phyloP scores from a whole-genome alignment of 2,329 filamentous ascomycete genomes.

The Pseudocercospora macadamiae region DNA sequence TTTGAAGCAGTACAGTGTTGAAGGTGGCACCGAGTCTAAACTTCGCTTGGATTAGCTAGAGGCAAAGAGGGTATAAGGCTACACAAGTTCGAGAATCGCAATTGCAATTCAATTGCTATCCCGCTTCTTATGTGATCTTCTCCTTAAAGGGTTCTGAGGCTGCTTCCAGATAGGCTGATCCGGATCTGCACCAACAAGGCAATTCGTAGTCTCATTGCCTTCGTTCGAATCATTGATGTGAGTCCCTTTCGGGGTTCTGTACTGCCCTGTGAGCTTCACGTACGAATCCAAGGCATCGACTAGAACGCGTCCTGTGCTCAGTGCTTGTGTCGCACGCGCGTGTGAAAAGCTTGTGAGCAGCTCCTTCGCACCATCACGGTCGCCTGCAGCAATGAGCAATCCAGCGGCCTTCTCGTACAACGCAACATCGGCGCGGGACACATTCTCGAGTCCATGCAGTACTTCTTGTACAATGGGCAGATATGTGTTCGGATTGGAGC shows the following conservation, averaged over 20 bases:
- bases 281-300: constrained; percentile 21
- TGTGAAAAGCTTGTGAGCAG: constrained; percentile 25
- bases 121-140: background rate
- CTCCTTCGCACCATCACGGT: constrained; percentile 22
- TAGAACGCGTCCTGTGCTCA: constrained; percentile 18
- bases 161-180: constrained; percentile 29
- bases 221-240: constrained; percentile 40
- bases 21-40: too few relatives aligned
- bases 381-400: constrained; percentile 18
- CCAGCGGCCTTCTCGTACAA: constrained; percentile 22
- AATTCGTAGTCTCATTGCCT: constrained; percentile 42
- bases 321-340: constrained; percentile 16
- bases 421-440: constrained; percentile 19
- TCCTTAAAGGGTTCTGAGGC: constrained; percentile 18
- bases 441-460: constrained; percentile 24
- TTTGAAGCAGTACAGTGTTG: too few relatives aligned
- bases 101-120: background rate
- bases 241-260: constrained; percentile 12
- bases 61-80: background rate
- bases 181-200: constrained; percentile 35
- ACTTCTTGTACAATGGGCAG: constrained; percentile 23
- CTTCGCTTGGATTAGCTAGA: too few relatives aligned
- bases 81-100: background rate
- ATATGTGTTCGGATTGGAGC: constrained; percentile 19
- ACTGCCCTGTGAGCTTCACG: constrained; percentile 21